phyloP scores from a whole-genome alignment of 805 yeast genomes.

The Blastobotrys muscicola region DNA sequence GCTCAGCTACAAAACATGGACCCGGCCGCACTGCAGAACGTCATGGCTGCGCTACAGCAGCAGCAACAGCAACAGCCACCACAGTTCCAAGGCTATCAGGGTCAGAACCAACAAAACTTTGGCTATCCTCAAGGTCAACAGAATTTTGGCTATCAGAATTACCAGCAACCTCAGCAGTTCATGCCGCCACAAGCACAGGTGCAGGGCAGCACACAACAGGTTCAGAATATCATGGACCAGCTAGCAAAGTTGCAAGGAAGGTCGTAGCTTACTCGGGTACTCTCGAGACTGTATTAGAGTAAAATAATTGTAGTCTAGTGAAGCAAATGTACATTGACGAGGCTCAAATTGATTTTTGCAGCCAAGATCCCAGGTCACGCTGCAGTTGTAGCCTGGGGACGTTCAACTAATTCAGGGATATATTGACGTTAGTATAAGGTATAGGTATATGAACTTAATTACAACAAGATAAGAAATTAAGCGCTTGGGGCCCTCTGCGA shows the following conservation, averaged over 20 bases:
- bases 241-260: conserved; percentile 16
- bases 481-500: too few relatives aligned
- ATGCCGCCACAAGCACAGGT: conserved; percentile 4
- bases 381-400: too few relatives aligned
- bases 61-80: conserved; percentile 3
- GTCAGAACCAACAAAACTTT: conserved; percentile 16
- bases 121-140: conserved; percentile 1
- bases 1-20: not conserved
- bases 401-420: too few relatives aligned
- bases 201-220: conserved; percentile 13
- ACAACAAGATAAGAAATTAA: too few relatives aligned
- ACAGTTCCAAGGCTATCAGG: conserved; percentile 39
- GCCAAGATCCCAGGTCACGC: too few relatives aligned
- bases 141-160: not conserved
- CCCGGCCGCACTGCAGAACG: not conserved
- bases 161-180: conserved; percentile 7
- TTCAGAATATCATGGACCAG: conserved; percentile 20
- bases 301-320: not conserved
- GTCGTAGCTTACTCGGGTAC: conserved; percentile 1
- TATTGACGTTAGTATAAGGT: too few relatives aligned
- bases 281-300: not conserved
- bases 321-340: too few relatives aligned
- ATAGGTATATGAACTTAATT: too few relatives aligned
- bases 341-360: too few relatives aligned
- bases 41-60: not conserved